Evolutionary conservation across 352 stramenopile species (phyloP).

Genomic region (Globisporangium splendens): DNA sequence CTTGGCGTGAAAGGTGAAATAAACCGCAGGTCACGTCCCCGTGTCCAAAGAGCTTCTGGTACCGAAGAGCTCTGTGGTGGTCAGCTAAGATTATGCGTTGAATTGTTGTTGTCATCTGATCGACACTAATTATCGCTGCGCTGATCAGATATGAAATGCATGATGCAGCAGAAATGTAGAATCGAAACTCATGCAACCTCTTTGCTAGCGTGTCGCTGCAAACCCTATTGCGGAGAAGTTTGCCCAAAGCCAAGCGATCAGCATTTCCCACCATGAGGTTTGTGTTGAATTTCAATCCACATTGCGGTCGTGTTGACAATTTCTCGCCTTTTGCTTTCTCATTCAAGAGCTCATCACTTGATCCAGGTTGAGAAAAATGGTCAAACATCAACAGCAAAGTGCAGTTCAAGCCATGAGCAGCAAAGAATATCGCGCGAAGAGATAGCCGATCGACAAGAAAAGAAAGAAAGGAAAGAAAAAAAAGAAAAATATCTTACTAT

Average conservation of each 20-base stretch:
- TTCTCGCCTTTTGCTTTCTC: slow-evolving; percentile 13
- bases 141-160: too few species aligned
- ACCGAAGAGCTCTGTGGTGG: too few species aligned
- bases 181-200: too few species aligned
- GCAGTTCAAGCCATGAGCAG: background rate
- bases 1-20: too few species aligned
- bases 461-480: too few species aligned
- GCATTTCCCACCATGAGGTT: slow-evolving; percentile 42
- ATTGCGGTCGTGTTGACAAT: background rate
- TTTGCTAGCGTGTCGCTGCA: slow-evolving; percentile 21
- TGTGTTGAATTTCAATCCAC: background rate
- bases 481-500: slow-evolving; percentile 53
- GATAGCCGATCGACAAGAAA: background rate
- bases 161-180: too few species aligned
- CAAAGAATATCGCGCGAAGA: background rate
- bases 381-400: slow-evolving; percentile 10
- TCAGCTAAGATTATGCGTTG: too few species aligned
- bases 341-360: slow-evolving; percentile 18
- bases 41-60: too few species aligned
- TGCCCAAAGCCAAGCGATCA: slow-evolving; percentile 35
- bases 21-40: too few species aligned
- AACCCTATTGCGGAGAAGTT: slow-evolving; percentile 30
- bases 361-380: slow-evolving; percentile 30
- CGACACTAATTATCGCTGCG: too few species aligned
- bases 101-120: too few species aligned